Base-by-base conservation (phyloP, 2,329 filamentous ascomycete genomes). In the Talaromyces sp. region DNA sequence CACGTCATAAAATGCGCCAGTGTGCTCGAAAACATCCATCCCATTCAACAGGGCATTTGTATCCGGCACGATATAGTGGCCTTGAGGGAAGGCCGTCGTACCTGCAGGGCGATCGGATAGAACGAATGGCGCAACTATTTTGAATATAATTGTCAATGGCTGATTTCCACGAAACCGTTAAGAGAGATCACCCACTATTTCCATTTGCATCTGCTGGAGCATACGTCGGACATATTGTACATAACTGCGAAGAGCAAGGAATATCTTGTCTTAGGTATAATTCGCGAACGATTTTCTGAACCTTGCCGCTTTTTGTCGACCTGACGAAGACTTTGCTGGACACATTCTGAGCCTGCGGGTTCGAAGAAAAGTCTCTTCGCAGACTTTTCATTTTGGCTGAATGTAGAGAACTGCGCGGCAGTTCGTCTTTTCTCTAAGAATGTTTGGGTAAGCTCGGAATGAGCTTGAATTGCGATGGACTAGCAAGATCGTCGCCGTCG, bases 261-360 rank as follows among this genome's bases (percentile, higher is more conserved):
- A 99, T 98, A 77, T 99, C 95, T 80, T 94, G 91, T 78, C 95
- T 88, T 68, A 99, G 85, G 79, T 99, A 99, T 69, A 98, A 86
- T 82, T 99, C 95, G 73, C 93, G 89, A 70, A 99, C 95, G 74
- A 99, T 96, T 84, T 99, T 99, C 79, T 98, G 95, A 67, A 98
- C 94, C 82, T 97, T 97, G 79, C 95, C 95, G 78, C 89, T 95
- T 79, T 92, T 93, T 58, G 94, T 96, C 29, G 95, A 97, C 67
- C 95, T 88, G 69, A 99, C 91, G 76, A 96, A 99, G 72, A 96
- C 88, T 81, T 98, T 99, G 86, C 91, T 97, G 36, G 93, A 94
- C 69, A 98, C 90, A 75, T 91, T 96, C 56, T 89, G 83, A 34
- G 88, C 85, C 64, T 82, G 79, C 5, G 82, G 81, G 68, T 87